Evolutionary conservation across 768 basidiomycete species (phyloP).

Genomic region (Russula griseocarnosa): DNA sequence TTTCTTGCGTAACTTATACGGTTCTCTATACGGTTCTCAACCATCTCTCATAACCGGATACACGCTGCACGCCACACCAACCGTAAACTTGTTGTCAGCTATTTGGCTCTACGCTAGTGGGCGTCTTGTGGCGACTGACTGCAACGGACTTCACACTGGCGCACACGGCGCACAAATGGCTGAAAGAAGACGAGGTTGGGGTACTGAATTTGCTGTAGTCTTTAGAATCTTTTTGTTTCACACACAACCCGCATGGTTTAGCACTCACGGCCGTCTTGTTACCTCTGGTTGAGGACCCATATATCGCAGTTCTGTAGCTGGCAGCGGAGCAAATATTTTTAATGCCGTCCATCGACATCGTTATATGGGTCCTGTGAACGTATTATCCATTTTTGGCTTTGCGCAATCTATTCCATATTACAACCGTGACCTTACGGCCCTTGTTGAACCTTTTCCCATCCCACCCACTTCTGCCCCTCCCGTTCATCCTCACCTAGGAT

Average conservation of each 20-base stretch:
- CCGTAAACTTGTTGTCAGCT: neutral
- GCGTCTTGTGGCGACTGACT: slow-evolving; percentile 1
- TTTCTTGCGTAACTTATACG: neutral
- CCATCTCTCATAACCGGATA: neutral
- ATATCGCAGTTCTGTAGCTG: neutral
- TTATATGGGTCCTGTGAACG: too few relatives aligned
- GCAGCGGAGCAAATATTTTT: too few relatives aligned
- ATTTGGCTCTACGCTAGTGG: neutral
- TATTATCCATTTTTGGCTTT: too few relatives aligned
- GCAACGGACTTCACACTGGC: slow-evolving; percentile 6
- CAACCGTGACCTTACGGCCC: neutral
- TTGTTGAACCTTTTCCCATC: neutral
- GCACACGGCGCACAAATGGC: neutral
- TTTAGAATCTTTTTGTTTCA: neutral
- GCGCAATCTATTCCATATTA: neutral
- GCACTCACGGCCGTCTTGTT: slow-evolving; percentile 67
- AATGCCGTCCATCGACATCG: too few relatives aligned
- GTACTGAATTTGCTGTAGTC: neutral
- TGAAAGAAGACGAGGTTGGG: neutral
- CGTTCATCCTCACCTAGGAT: neutral
- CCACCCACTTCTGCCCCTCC: neutral
- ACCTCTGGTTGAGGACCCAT: slow-evolving; percentile 72
- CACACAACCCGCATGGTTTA: neutral
- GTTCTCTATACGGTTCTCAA: too few relatives aligned
- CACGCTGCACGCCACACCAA: neutral